phyloP scores from a whole-genome alignment of 2,329 filamentous ascomycete genomes.

The Chalaropsis ovoidea region DNA sequence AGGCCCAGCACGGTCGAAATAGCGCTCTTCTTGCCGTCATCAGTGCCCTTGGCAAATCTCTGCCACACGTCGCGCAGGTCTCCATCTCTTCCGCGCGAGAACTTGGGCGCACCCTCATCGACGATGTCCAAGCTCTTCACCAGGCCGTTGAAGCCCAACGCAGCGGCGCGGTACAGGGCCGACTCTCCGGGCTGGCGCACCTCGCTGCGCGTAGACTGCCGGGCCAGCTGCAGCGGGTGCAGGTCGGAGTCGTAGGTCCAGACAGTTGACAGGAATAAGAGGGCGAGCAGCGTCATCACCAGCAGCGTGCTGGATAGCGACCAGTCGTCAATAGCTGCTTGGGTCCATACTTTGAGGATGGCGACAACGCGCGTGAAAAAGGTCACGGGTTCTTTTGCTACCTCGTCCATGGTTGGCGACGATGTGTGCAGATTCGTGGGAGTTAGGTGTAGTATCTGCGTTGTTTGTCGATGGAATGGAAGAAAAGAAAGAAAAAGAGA shows the following conservation, averaged over 20 bases:
- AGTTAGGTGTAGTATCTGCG: not conserved
- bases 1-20: constrained; percentile 72
- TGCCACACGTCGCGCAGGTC: constrained; percentile 90
- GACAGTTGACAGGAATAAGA: constrained; percentile 61
- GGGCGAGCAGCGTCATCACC: constrained; percentile 52
- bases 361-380: constrained; percentile 39
- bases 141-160: constrained; percentile 74
- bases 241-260: constrained; percentile 73
- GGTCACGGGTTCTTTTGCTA: not conserved
- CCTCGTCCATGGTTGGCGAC: constrained; percentile 5
- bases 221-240: constrained; percentile 79
- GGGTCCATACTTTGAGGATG: constrained; percentile 61
- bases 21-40: constrained; percentile 57
- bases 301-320: constrained; percentile 35
- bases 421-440: not conserved
- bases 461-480: not conserved
- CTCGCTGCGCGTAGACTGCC: constrained; percentile 67
- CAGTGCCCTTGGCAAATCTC: constrained; percentile 53
- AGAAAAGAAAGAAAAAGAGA: not conserved
- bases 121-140: constrained; percentile 72
- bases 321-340: constrained; percentile 53
- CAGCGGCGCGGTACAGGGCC: constrained; percentile 73
- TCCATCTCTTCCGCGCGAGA: constrained; percentile 72
- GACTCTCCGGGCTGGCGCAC: constrained; percentile 79
- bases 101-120: constrained; percentile 67